These are phyloP conservation scores for Neofusicoccum sp. DNA, from an alignment of 2,329 filamentous ascomycete genomes.

Conservation along the genomic window DNA sequence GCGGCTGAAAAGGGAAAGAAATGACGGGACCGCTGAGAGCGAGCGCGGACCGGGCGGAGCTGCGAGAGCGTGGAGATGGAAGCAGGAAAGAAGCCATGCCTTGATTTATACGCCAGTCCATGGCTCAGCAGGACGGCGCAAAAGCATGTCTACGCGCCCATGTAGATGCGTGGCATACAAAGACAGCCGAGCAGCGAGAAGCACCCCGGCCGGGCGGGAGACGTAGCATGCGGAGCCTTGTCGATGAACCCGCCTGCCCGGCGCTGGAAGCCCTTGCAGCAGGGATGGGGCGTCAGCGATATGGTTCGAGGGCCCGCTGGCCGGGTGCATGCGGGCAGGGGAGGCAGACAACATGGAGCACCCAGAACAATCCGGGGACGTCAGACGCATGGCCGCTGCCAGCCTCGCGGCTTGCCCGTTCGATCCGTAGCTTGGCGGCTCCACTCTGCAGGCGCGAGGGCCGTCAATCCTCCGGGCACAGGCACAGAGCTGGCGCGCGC, in stretches of 20 bases:
- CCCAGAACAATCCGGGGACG: slow-evolving; percentile 16
- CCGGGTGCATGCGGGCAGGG: slow-evolving; percentile 15
- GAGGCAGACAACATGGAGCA: neutral
- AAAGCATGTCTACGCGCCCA: slow-evolving; percentile 5
- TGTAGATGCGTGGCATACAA: slow-evolving; percentile 20
- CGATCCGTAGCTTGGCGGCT: slow-evolving; percentile 18
- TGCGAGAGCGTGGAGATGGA: neutral
- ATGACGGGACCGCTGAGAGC: neutral
- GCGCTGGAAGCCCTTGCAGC: slow-evolving; percentile 15
- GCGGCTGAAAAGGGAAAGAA: neutral
- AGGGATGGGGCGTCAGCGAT: slow-evolving; percentile 16
- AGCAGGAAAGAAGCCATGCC: neutral
- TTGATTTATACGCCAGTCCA: slow-evolving; percentile 15
- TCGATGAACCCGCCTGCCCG: slow-evolving; percentile 1
- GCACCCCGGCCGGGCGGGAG: slow-evolving; percentile 3
- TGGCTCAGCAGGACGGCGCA: slow-evolving; percentile 7
- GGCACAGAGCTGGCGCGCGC: slow-evolving; percentile 1
- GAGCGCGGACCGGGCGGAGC: neutral
- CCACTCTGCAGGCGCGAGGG: slow-evolving; percentile 4
- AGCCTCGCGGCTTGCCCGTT: slow-evolving; percentile 16
- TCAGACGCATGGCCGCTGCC: slow-evolving; percentile 13
- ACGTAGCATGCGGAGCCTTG: slow-evolving; percentile 7
- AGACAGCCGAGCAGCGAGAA: slow-evolving; percentile 15
- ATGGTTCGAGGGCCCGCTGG: slow-evolving; percentile 10
- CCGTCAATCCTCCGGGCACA: slow-evolving; percentile 6